Evolutionary conservation across 73 alveolate genomes (phyloP), one percentile per base, ranked within the genome.

Genomic region (Paramecium caudatum): DNA sequence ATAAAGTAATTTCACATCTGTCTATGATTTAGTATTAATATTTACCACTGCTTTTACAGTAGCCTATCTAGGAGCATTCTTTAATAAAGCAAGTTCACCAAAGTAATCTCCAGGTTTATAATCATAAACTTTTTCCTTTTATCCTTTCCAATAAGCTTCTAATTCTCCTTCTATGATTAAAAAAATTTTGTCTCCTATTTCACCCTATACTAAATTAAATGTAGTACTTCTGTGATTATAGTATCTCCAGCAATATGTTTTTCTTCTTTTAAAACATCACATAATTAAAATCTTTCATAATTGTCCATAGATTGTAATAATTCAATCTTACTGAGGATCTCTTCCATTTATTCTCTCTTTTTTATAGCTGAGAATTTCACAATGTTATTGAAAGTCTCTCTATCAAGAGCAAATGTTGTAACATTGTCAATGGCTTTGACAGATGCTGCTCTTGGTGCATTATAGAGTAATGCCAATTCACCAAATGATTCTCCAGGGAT

Each of bases 21-120:
- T 83, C 90, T 91, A 49, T 13, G 12, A 82, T 7, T 3, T 47
- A 25, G 15, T 47, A 63, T 33, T 33, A 13, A 3, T 5, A 46
- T 0, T n/a, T 83, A 83, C 91, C 37, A 81, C 78, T 21, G 98
- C 99, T 19, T 93, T 85, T 36, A 96, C 95, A 90, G 94, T 96
- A 19, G 98, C 98, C 21, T 97, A 96, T 92, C 99, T 93, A 4
- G 99, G 98, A 62, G 95, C 97, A 68, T 96, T 96, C 82, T 95
- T 95, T 16, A 97, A 83, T 10, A 97, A 92, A 39, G 99, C 99
- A 33, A 98, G 86, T 93, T 97, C 99, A 37, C 99, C 99, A 46
- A 97, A 97, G 91, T 95, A 97, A 62, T 95, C 98, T 8, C 98
- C 99, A 30, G 82, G 93, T 25, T 80, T 82, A 90, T 97, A 97